Evolutionary conservation across 352 stramenopile genomes (phyloP).

Genomic region (Pythium phragmitis): DNA sequence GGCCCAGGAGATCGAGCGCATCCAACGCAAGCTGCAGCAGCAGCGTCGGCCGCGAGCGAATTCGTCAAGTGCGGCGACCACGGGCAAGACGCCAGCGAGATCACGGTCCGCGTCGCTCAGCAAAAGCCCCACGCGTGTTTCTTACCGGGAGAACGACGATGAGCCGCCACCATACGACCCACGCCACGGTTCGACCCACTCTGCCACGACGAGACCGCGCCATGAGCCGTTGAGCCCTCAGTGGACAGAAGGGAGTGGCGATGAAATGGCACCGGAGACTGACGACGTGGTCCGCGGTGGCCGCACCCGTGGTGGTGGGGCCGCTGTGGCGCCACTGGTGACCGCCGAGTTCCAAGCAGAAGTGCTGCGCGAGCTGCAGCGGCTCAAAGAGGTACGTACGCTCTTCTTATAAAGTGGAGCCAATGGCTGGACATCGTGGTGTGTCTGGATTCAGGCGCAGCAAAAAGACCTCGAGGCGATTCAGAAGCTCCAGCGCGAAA

Average conservation of each 20-base stretch:
- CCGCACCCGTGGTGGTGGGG: too few species aligned
- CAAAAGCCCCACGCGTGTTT: not conserved
- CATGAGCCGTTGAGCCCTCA: constrained; percentile 5
- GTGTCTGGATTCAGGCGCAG: constrained; percentile 31
- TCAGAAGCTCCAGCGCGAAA: constrained; percentile 33
- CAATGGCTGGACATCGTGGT: not conserved
- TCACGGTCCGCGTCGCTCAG: not conserved
- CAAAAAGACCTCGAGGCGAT: constrained; percentile 40
- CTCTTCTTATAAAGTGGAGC: not conserved
- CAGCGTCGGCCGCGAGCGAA: constrained; percentile 20
- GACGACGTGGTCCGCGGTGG: not conserved
- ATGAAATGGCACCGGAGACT: not conserved
- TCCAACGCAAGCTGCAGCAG: constrained; percentile 41
- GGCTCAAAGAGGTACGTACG: constrained; percentile 41
- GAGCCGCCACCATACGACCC: constrained; percentile 13
- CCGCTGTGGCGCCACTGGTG: not conserved
- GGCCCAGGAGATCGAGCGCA: constrained; percentile 40
- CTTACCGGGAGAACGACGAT: not conserved
- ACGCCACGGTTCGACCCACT: not conserved
- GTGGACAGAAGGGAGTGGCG: constrained; percentile 11
- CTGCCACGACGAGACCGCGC: not conserved
- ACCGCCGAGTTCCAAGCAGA: constrained; percentile 37
- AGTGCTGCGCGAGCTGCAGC: constrained; percentile 48
- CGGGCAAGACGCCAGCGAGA: not conserved
- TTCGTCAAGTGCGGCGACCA: not conserved